Evolutionary conservation across 2,329 filamentous ascomycete species (phyloP), one percentile per base, ranked within the genome.

Genomic region (Claviceps digitariae): DNA sequence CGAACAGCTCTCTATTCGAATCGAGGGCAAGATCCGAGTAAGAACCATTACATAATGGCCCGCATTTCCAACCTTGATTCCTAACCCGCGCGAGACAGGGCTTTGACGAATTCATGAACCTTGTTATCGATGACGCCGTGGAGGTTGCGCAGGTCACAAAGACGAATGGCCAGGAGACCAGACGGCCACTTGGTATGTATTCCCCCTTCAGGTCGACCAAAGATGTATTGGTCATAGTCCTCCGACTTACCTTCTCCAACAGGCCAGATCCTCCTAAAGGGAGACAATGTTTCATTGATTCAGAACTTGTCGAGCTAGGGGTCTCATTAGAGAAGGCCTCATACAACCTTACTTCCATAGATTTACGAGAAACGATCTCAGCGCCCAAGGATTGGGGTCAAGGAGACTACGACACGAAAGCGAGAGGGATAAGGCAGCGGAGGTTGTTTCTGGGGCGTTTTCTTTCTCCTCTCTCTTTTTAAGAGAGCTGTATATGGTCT

Each of bases 41-140:
- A 58, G 83, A 70, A 34, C 12, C 12, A 15, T 9, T 17, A 43
- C 38, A 5, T 7, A 6, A 13, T 5, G 2, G 13, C 12, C 20
- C 34, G 4, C 15, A 4, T 10, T 15, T 20, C 9, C 29, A 1
- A 43, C 21, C 8, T n/a, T 21, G 40, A 6, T 45, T 27, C 43
- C 52, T 54, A 50, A 54, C 52, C 3, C 6, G 7, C 31, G 17
- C 20, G 20, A 27, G 23, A 17, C 5, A 95, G 90, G 90, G 93
- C 15, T 98, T 98, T 61, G 93, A 98, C 68, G 93, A 98, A 71
- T 98, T 97, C 74, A 96, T 98, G 90, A 98, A 98, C 73, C 76
- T 98, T 50, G 93, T 97, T 41, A 80, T 95, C 60, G 93, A 98
- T 65, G 90, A 98, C 62, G 93, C 93, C 31, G 82, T 96, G 54